Percentiles rank a stretch among this genome's conserved stretches.
Conservation (phyloP, 202 grass and related monocot genomes). For the Musa balbisiana region DNA sequence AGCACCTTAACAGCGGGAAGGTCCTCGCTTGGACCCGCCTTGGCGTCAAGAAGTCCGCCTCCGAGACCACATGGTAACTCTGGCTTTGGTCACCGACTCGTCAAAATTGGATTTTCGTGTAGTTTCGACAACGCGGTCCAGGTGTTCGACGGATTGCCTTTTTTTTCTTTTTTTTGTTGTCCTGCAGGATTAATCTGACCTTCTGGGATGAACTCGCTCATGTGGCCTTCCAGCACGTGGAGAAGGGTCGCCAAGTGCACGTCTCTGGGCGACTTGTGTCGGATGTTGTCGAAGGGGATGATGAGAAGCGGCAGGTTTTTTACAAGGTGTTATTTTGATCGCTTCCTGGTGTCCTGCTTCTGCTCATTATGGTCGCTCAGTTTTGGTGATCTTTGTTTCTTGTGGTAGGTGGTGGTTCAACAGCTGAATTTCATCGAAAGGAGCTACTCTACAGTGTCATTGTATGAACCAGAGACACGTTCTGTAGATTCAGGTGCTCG, state of each 20-base stretch:
- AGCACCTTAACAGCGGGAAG: slow-evolving; percentile 56
- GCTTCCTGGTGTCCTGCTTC: slow-evolving; percentile 1
- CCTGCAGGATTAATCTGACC: slow-evolving; percentile 68
- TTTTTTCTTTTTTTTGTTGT: slow-evolving; percentile 2
- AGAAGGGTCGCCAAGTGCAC: slow-evolving; percentile 58
- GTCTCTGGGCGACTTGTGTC: slow-evolving; percentile 82
- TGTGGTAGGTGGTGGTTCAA: slow-evolving; percentile 70
- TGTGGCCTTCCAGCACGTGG: slow-evolving; percentile 68
- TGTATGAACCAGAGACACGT: slow-evolving; percentile 45
- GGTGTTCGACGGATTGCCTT: slow-evolving; percentile 2
- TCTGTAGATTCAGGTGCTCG: slow-evolving; percentile 41
- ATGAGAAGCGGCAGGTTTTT: slow-evolving; percentile 53
- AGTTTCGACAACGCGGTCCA: not conserved
- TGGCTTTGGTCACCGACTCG: not conserved
- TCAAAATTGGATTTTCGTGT: slow-evolving; percentile 6
- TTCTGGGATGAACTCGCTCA: slow-evolving; percentile 86
- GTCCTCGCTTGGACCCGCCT: slow-evolving; percentile 64
- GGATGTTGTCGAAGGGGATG: slow-evolving; percentile 55
- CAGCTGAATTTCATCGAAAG: slow-evolving; percentile 72
- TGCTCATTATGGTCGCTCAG: slow-evolving; percentile 1
- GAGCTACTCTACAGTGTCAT: slow-evolving; percentile 43
- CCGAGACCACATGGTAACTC: slow-evolving; percentile 62
- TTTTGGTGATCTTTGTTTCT: not conserved
- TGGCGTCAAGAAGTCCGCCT: slow-evolving; percentile 67
- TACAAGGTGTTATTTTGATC: slow-evolving; percentile 61